phyloP scores from a whole-genome alignment of 768 basidiomycete genomes.

The Crepidotus variabilis region DNA sequence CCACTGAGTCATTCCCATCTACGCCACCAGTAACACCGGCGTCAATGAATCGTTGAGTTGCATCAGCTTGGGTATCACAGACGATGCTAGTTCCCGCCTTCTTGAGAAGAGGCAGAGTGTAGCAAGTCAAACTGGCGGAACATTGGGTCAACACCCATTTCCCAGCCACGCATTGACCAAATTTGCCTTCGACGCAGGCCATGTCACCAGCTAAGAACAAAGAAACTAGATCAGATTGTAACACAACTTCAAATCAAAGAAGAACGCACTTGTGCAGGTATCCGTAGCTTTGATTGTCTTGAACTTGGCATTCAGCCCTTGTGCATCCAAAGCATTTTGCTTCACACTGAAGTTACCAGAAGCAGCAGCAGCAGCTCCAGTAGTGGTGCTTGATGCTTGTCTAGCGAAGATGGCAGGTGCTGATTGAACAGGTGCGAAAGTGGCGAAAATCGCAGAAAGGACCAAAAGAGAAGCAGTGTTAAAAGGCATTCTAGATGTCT shows the following conservation, averaged over 20 bases:
- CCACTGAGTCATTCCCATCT: conserved; percentile 18
- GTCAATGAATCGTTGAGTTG: conserved; percentile 30
- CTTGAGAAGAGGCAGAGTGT: conserved; percentile 44
- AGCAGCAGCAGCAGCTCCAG: conserved; percentile 2
- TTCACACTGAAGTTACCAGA: conserved; percentile 19
- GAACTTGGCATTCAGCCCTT: conserved; percentile 47
- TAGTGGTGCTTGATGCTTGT: conserved; percentile 12
- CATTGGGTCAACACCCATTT: conserved; percentile 37
- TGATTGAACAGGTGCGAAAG: conserved; percentile 27
- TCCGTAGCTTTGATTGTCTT: conserved; percentile 36
- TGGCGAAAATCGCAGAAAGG: conserved; percentile 18
- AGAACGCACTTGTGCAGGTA: conserved; percentile 40
- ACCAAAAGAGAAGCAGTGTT: conserved; percentile 11
- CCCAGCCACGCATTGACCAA: conserved; percentile 37
- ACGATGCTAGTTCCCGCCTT: conserved; percentile 41
- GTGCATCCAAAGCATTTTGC: conserved; percentile 48
- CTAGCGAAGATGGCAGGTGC: conserved; percentile 29
- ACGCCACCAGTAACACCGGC: conserved; percentile 41
- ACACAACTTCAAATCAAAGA: background rate
- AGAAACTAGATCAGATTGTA: background rate
- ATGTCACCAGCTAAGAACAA: conserved; percentile 24
- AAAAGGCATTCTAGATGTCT: conserved; percentile 17
- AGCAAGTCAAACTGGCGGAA: conserved; percentile 30
- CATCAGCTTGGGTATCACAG: conserved; percentile 37
- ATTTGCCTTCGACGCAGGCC: conserved; percentile 33